Evolutionary conservation across 805 yeast genomes (phyloP).

Genomic region (Starmerella bombicola): DNA sequence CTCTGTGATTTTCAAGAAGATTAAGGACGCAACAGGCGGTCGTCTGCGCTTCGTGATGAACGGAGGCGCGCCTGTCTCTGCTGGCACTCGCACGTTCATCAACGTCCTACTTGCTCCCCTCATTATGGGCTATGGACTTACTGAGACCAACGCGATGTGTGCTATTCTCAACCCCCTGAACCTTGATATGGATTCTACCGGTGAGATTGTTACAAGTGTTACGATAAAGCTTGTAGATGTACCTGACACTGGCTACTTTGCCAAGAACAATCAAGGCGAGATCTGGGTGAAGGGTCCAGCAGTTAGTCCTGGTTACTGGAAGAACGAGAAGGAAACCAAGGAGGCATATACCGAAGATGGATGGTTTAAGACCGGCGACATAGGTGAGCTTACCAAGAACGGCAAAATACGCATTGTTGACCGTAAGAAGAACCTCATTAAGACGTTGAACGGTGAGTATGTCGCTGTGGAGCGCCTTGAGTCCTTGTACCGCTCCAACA

Average conservation of each 20-base stretch:
- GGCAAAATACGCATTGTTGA: conserved; percentile 81
- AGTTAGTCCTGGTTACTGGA: conserved; percentile 65
- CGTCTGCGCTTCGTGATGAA: conserved; percentile 56
- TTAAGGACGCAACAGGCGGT: conserved; percentile 94
- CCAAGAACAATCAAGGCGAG: conserved; percentile 89
- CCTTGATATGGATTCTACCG: conserved; percentile 65
- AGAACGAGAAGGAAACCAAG: conserved; percentile 69
- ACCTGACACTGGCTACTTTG: conserved; percentile 78
- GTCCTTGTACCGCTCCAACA: conserved; percentile 74
- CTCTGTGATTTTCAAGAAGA: conserved; percentile 64
- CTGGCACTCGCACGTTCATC: conserved; percentile 71
- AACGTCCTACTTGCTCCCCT: conserved; percentile 66
- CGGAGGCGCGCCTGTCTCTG: conserved; percentile 87
- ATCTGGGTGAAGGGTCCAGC: conserved; percentile 64
- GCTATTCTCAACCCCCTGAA: conserved; percentile 51
- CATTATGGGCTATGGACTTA: conserved; percentile 90
- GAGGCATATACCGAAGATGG: conserved; percentile 68
- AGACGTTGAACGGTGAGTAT: conserved; percentile 93
- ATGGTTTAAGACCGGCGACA: conserved; percentile 96
- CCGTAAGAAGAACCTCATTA: conserved; percentile 89
- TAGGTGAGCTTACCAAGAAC: conserved; percentile 76
- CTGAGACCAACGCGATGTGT: conserved; percentile 90
- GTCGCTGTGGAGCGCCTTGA: conserved; percentile 93
- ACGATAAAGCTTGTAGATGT: conserved; percentile 86
- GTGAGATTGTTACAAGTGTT: conserved; percentile 69